A percentile compares a stretch with the other conserved stretches of the same genome.
Conservation (phyloP, 345 rosid species). For the Lepidium sativum region DNA sequence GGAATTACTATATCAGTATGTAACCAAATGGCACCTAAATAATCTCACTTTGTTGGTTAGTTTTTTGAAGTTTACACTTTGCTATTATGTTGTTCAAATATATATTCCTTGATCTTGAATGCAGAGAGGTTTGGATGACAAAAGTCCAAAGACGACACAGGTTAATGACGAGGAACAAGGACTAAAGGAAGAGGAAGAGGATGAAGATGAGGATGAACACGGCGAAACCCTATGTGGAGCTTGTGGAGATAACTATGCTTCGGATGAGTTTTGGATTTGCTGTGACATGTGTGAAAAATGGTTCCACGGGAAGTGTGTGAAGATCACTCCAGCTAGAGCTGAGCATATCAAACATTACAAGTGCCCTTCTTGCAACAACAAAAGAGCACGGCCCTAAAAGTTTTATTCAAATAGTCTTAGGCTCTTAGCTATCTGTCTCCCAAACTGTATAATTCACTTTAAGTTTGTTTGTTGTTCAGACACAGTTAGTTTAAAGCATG, state of each 20-base stretch:
- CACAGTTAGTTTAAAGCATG: neutral
- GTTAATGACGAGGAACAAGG: slow-evolving; percentile 47
- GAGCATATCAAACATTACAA: slow-evolving; percentile 83
- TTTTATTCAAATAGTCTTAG: slow-evolving; percentile 5
- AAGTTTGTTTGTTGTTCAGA: neutral
- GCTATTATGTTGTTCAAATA: neutral
- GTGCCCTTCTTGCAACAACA: slow-evolving; percentile 78
- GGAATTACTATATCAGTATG: neutral
- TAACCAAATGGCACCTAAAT: neutral
- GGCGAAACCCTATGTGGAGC: slow-evolving; percentile 77
- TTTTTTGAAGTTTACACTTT: neutral
- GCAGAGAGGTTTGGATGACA: slow-evolving; percentile 49
- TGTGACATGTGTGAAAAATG: slow-evolving; percentile 79
- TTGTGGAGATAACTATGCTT: slow-evolving; percentile 65
- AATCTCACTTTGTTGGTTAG: neutral
- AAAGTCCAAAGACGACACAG: slow-evolving; percentile 27
- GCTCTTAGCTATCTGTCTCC: neutral
- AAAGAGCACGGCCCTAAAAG: slow-evolving; percentile 56
- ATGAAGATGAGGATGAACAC: slow-evolving; percentile 48
- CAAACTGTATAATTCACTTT: neutral
- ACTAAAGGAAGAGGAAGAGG: slow-evolving; percentile 35
- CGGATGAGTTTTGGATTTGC: slow-evolving; percentile 82
- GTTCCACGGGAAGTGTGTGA: slow-evolving; percentile 84
- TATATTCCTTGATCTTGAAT: slow-evolving; percentile 8
- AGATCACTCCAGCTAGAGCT: slow-evolving; percentile 78